These are phyloP conservation scores for Quercus phellos DNA, from an alignment of 331 rosid genomes.

Conservation along the genomic window DNA sequence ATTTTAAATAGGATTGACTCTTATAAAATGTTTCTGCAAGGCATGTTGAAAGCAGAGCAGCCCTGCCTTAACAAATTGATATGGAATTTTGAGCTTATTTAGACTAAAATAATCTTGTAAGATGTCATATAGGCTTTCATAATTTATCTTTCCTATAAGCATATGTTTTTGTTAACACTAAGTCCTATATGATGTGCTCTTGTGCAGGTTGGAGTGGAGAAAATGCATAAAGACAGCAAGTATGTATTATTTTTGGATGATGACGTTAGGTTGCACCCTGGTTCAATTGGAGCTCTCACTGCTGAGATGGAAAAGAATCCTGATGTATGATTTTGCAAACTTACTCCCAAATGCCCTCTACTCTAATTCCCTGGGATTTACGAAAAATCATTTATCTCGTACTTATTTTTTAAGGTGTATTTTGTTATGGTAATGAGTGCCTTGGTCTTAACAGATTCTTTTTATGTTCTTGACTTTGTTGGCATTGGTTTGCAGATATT, in stretches of 20 bases:
- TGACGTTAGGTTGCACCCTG: slow-evolving; percentile 95
- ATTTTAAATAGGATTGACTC: too few species aligned
- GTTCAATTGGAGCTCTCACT: slow-evolving; percentile 84
- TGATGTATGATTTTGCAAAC: slow-evolving; percentile 40
- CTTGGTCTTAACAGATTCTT: not conserved
- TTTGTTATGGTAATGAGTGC: not conserved
- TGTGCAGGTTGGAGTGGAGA: slow-evolving; percentile 83
- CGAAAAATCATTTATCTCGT: not conserved
- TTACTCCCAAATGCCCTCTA: not conserved
- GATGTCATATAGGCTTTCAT: not conserved
- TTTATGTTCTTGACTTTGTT: slow-evolving; percentile 19
- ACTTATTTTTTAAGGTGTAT: slow-evolving; percentile 1
- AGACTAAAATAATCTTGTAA: not conserved
- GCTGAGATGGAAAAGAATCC: slow-evolving; percentile 90
- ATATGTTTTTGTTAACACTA: slow-evolving; percentile 6
- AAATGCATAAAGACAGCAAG: slow-evolving; percentile 77
- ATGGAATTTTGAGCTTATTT: slow-evolving; percentile 8
- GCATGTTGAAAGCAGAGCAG: too few species aligned
- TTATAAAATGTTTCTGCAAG: too few species aligned
- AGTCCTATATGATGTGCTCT: slow-evolving; percentile 19
- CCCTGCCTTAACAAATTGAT: not conserved
- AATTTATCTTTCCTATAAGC: slow-evolving; percentile 3
- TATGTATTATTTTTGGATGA: slow-evolving; percentile 92
- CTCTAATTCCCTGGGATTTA: not conserved
- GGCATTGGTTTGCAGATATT: slow-evolving; percentile 66